phyloP scores from a whole-genome alignment of 768 basidiomycete genomes.

The Pholiota conissans region DNA sequence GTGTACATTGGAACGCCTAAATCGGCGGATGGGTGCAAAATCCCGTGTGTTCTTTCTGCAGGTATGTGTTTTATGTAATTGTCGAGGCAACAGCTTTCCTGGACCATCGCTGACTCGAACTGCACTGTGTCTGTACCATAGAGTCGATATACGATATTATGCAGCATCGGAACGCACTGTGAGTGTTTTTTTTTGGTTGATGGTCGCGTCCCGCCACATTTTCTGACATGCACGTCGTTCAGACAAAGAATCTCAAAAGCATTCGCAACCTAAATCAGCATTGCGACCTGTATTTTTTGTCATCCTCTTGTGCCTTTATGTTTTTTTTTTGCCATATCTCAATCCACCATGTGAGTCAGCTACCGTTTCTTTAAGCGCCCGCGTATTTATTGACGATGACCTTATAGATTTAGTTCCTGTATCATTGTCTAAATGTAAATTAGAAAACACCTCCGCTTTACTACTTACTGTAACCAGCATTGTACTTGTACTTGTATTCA shows the following conservation, averaged over 20 bases:
- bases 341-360: too few species aligned
- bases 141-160: slow-evolving; percentile 6
- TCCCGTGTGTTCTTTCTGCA: neutral
- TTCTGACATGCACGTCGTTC: too few species aligned
- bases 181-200: neutral
- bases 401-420: too few species aligned
- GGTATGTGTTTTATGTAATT: neutral
- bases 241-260: slow-evolving; percentile 8
- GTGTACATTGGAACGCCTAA: neutral
- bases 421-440: too few species aligned
- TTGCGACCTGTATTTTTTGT: neutral
- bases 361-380: too few species aligned
- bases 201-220: too few species aligned
- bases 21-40: neutral
- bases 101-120: neutral
- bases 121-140: neutral
- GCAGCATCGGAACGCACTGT: slow-evolving; percentile 9
- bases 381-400: too few species aligned
- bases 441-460: too few species aligned
- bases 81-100: neutral
- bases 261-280: neutral
- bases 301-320: too few species aligned
- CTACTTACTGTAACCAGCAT: too few species aligned
- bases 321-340: too few species aligned
- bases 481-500: too few species aligned